phyloP scores from a whole-genome alignment of 345 rosid genomes.

The Gossypium ekmanianum region DNA sequence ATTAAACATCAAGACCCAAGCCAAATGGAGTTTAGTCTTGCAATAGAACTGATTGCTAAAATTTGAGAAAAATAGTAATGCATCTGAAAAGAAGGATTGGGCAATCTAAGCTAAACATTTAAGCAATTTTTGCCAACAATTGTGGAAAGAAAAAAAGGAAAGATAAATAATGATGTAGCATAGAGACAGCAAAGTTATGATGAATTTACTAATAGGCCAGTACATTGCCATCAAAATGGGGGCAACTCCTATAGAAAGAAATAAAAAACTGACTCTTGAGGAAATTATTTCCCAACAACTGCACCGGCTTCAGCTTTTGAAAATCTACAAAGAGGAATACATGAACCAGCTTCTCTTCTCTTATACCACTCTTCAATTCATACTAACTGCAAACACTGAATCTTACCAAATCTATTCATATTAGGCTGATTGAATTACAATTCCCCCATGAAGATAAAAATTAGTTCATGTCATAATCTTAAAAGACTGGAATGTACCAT shows the following conservation, averaged over 20 bases:
- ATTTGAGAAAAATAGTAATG: background rate
- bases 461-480: background rate
- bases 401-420: background rate
- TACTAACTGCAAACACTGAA: background rate
- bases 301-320: background rate
- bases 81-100: background rate
- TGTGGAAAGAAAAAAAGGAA: background rate
- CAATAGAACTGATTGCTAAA: background rate
- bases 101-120: background rate
- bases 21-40: background rate
- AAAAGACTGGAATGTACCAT: background rate
- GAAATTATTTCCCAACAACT: constrained; percentile 7
- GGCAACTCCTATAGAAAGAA: background rate
- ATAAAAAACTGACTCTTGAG: background rate
- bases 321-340: background rate
- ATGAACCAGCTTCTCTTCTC: background rate
- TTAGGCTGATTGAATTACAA: background rate
- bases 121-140: background rate
- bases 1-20: background rate
- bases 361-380: background rate
- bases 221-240: background rate
- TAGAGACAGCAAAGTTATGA: background rate
- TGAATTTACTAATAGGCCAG: background rate
- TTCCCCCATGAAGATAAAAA: background rate
- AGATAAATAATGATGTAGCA: background rate